Base-by-base conservation (phyloP, 208 protist species). In the Sergeia podlipaevii region DNA sequence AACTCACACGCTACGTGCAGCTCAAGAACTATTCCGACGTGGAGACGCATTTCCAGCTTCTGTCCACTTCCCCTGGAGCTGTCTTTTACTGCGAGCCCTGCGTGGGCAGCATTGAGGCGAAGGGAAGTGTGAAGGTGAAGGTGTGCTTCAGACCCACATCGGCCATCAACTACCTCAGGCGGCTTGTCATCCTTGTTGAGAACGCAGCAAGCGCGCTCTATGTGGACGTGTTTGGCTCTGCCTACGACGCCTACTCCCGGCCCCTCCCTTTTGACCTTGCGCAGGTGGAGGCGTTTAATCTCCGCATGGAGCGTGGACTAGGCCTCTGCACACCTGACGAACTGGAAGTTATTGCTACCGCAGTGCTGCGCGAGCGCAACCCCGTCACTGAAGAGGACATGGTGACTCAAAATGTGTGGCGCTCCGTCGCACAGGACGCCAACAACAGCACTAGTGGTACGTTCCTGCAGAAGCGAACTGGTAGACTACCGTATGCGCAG, bases 171-270 rank as follows among this genome's bases (percentile, higher is more conserved):
- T 96, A 96, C 60, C 74, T 93, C 44, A 69, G 82, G 15, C 75
- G 91, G n/a, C 60, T 96, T 29, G 53, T 80, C 47, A 60, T 93
- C 26, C 64, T 96, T 27, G 65, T 86, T 3, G 46, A 80, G 46
- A 58, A 86, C 18, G 63, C 68, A 30, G 55, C 49, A 20, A 60
- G 71, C 33, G 63, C 76, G 20, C 56, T 95, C 1, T 73, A 64
- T 42, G 60, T 96, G 13, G 89, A 97, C 57, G 62, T 91, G 2
- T 83, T 96, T 42, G 93, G 93, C 34, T 79, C 77, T 24, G 88
- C 71, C 36, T 96, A 93, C 85, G 74, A 70, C 13, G 43, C 38
- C 15, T 47, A 67, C 20, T 32, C 43, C 15, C 89, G 89, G 0
- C 90, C 93, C 13, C 50, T 77, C 23, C 71, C 80, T 20, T 68